phyloP scores from a whole-genome alignment of 2,329 filamentous ascomycete species.

The Diaporthe aspalathi region DNA sequence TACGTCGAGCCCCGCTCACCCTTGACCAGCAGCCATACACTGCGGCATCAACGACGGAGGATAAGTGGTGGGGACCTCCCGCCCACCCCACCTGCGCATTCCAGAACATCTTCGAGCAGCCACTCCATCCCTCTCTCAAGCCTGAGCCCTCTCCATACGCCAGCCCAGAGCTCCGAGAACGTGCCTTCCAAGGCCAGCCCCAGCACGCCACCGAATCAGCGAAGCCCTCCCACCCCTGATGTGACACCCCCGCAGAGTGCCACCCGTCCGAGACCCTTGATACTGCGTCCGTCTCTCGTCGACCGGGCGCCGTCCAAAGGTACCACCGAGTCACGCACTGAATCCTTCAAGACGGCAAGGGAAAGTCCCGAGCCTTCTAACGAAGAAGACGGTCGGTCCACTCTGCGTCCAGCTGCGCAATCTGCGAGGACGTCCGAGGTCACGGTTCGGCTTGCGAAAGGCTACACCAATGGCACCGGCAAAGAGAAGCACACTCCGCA shows the following conservation, averaged over 20 bases:
- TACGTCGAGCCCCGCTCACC: conserved; percentile 46
- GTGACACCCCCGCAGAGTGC: conserved; percentile 74
- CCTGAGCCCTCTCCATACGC: conserved; percentile 53
- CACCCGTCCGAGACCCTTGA: conserved; percentile 52
- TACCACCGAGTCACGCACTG: conserved; percentile 70
- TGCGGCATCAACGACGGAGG: conserved; percentile 56
- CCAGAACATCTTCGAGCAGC: conserved; percentile 66
- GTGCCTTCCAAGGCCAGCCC: conserved; percentile 54
- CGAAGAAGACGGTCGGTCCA: conserved; percentile 62
- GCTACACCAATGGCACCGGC: conserved; percentile 36
- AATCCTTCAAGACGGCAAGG: conserved; percentile 78
- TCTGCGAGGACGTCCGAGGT: conserved; percentile 58
- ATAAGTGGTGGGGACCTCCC: conserved; percentile 62
- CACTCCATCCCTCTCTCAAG: conserved; percentile 58
- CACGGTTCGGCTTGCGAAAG: conserved; percentile 54
- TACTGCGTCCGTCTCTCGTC: conserved; percentile 58
- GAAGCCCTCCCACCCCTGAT: conserved; percentile 79
- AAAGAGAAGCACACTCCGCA: conserved; percentile 46
- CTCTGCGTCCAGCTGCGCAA: conserved; percentile 52
- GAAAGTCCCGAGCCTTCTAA: conserved; percentile 74
- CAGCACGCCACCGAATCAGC: conserved; percentile 73
- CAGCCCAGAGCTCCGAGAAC: conserved; percentile 53
- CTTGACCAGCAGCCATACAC: conserved; percentile 52
- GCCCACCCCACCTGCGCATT: conserved; percentile 73
- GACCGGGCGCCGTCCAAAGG: conserved; percentile 64